Conservation (phyloP, 352 stramenopile species). For the Stramenopiles sp. region DNA sequence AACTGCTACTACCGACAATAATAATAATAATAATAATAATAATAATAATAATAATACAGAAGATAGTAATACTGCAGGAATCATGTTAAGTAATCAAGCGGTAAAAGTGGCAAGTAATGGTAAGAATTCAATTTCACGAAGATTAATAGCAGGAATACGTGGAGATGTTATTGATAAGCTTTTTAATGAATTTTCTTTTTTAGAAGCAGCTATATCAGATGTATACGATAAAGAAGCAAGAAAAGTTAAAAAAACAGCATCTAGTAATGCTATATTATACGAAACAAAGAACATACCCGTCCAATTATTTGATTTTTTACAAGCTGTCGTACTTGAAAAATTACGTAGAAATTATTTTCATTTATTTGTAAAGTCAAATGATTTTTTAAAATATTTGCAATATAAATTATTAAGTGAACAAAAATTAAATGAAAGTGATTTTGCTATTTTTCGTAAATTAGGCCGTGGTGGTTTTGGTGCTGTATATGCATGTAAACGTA, state of each 20-base stretch:
- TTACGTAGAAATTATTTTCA: slow-evolving; percentile 25
- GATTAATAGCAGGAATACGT: not conserved
- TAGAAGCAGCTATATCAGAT: not conserved
- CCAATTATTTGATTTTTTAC: not conserved
- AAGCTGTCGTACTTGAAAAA: not conserved
- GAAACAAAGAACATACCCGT: not conserved
- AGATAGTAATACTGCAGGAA: too few species aligned
- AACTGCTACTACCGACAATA: too few species aligned
- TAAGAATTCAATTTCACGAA: too few species aligned
- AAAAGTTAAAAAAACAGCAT: not conserved
- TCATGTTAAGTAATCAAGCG: not conserved
- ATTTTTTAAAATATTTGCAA: slow-evolving; percentile 53
- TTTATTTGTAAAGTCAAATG: slow-evolving; percentile 45
- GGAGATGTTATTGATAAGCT: not conserved
- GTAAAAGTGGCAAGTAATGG: not conserved
- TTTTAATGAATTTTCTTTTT: not conserved
- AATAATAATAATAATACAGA: too few species aligned
- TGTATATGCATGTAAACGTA: slow-evolving; percentile 86
- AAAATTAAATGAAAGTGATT: slow-evolving; percentile 74
- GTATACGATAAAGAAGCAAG: not conserved
- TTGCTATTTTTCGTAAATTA: slow-evolving; percentile 79
- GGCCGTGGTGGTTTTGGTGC: slow-evolving; percentile 84
- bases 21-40: too few species aligned
- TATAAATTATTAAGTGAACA: slow-evolving; percentile 70
- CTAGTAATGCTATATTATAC: not conserved